A percentile compares a stretch with the other conserved stretches of the same genome.
These are phyloP conservation scores for Clavispora vitiphila DNA, from an alignment of 805 yeast genomes.

Conservation along the genomic window DNA sequence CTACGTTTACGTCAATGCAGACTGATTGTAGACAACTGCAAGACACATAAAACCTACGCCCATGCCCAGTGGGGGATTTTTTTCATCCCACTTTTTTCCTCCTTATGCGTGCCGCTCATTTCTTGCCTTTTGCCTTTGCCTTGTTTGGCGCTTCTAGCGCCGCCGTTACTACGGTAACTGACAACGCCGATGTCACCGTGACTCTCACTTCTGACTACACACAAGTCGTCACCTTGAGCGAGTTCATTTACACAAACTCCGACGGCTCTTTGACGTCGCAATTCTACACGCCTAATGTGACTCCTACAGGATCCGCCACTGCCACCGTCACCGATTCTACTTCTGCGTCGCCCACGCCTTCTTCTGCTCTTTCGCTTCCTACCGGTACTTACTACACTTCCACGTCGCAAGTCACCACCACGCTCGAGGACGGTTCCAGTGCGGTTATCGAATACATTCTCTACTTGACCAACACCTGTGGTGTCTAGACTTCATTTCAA, in stretches of 20 bases:
- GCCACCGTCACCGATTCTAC: not conserved
- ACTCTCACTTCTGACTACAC: conserved; percentile 19
- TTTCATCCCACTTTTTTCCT: not conserved
- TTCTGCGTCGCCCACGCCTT: conserved; percentile 1
- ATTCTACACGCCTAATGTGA: conserved; percentile 11
- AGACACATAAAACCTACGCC: not conserved
- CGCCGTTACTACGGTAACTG: not conserved
- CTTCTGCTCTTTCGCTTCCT: conserved; percentile 10
- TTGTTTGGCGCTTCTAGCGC: not conserved
- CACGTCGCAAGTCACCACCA: conserved; percentile 18
- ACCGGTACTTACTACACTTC: conserved; percentile 19
- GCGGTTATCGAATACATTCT: conserved; percentile 21
- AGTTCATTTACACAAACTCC: conserved; percentile 27
- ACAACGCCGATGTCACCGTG: conserved; percentile 11
- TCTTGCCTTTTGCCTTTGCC: not conserved
- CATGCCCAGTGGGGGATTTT: not conserved
- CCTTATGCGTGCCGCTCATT: not conserved
- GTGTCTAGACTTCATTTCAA: not conserved
- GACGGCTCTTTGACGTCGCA: conserved; percentile 26
- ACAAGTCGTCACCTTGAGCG: conserved; percentile 25
- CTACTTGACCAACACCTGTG: conserved; percentile 19
- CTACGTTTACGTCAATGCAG: too few species aligned
- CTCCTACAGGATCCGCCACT: conserved; percentile 2
- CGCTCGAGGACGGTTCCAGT: conserved; percentile 16
- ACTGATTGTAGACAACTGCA: too few species aligned